A percentile compares a stretch with the other conserved stretches of the same genome.
Conservation (phyloP, 148 eudicot genomes). For the Persicaria maculosa region DNA sequence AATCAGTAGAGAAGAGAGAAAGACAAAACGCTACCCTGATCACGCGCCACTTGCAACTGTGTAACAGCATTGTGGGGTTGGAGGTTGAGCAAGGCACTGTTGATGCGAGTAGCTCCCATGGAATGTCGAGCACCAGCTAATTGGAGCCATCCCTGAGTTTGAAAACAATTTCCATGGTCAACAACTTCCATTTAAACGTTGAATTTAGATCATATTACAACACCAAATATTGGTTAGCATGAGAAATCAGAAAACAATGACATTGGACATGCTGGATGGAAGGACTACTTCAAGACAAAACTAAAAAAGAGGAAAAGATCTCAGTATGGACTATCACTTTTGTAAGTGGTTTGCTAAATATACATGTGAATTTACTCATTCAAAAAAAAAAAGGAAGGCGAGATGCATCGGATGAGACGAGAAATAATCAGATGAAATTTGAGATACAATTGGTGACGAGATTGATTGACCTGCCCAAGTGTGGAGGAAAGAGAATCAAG, state of each 20-base stretch:
- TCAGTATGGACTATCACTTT: too few relatives aligned
- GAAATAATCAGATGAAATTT: neutral
- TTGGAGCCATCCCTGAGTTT: slow-evolving; percentile 71
- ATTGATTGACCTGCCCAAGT: slow-evolving; percentile 59
- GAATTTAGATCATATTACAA: neutral
- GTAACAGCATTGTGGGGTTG: slow-evolving; percentile 73
- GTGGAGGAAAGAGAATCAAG: slow-evolving; percentile 52
- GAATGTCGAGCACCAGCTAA: slow-evolving; percentile 82
- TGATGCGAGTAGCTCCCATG: slow-evolving; percentile 80
- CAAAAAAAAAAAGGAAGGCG: too few relatives aligned
- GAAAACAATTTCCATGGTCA: neutral
- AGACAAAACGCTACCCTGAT: slow-evolving; percentile 33
- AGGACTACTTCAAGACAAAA: neutral
- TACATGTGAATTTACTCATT: too few relatives aligned
- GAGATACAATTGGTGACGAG: neutral
- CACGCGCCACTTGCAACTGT: slow-evolving; percentile 32
- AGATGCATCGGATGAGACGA: neutral
- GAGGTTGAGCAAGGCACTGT: slow-evolving; percentile 56
- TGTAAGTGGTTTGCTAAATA: too few relatives aligned
- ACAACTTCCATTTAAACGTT: neutral
- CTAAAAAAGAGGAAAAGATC: neutral
- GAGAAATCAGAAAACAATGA: neutral
- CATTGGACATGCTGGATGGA: neutral
- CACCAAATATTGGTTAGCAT: neutral
- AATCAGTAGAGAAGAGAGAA: neutral